A percentile compares a stretch with the other conserved stretches of the same genome.
Conservation (phyloP, 2,329 filamentous ascomycete species). For the Colletotrichum godetiae region DNA sequence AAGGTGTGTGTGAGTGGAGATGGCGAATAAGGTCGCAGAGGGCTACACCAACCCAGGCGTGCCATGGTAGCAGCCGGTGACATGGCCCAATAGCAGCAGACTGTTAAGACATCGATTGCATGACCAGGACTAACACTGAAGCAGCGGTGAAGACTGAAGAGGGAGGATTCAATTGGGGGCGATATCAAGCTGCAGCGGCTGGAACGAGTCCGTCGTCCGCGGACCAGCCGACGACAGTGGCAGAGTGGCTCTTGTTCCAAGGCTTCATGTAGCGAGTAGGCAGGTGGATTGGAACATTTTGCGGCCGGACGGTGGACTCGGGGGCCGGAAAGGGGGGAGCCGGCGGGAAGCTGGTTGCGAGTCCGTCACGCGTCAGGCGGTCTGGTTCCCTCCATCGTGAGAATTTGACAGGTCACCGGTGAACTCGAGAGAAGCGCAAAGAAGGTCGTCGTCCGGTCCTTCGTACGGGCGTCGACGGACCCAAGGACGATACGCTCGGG, state of each 20-base stretch:
- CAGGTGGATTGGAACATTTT: background rate
- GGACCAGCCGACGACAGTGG: too few species aligned
- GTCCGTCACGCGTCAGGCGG: conserved; percentile 3
- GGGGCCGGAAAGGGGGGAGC: conserved; percentile 9
- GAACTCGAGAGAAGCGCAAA: background rate
- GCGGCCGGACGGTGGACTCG: background rate
- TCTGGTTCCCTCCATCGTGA: background rate
- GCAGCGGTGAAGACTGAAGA: conserved; percentile 8
- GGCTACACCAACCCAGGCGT: background rate
- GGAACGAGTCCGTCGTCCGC: too few species aligned
- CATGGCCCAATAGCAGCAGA: background rate
- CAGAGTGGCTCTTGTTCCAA: too few species aligned
- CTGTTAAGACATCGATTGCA: background rate
- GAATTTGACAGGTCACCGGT: background rate
- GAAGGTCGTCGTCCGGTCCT: background rate
- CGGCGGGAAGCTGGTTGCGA: conserved; percentile 10
- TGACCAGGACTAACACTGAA: background rate
- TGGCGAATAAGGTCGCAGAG: conserved; percentile 19
- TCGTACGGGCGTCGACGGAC: conserved; percentile 1
- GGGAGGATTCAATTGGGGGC: background rate
- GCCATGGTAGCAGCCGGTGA: conserved; percentile 1
- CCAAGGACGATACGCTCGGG: conserved; percentile 5
- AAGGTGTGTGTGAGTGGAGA: conserved; percentile 17
- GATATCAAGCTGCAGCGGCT: background rate
- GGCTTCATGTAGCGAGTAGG: too few species aligned